Conservation (phyloP, 2,329 filamentous ascomycete genomes). For the Arthrobotrys pseudoclavata region DNA sequence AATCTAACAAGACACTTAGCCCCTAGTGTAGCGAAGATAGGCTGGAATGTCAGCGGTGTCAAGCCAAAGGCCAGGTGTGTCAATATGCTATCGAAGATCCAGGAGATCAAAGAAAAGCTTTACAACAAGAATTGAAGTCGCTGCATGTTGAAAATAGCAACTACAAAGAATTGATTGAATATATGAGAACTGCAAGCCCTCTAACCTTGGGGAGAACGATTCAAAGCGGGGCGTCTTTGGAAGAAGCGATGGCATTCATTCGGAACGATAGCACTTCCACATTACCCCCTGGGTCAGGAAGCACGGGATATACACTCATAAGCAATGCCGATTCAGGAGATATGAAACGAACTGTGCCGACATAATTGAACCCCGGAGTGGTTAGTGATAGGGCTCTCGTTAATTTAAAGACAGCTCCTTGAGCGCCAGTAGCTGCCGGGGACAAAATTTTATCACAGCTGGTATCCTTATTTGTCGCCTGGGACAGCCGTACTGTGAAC, state of each 20-base stretch:
- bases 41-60: conserved; percentile 4
- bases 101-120: background rate
- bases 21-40: background rate
- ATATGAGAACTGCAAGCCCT: conserved; percentile 6
- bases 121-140: background rate
- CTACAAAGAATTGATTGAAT: conserved; percentile 4
- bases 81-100: background rate
- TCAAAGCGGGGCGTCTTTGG: background rate
- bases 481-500: background rate
- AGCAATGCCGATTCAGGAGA: background rate
- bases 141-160: conserved; percentile 1
- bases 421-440: conserved; percentile 6
- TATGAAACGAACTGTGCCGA: background rate
- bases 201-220: background rate
- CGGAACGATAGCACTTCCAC: background rate
- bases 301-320: background rate
- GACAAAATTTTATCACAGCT: conserved; percentile 17
- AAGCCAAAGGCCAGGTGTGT: background rate
- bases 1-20: background rate
- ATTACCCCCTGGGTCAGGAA: background rate
- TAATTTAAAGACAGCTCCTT: conserved; percentile 6
- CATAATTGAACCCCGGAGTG: background rate
- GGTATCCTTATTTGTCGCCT: conserved; percentile 10
- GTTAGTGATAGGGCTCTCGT: conserved; percentile 7
- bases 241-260: conserved; percentile 1